A percentile compares a stretch with the other conserved stretches of the same genome.
Evolutionary conservation across 495 filamentous ascomycete genomes (phyloP).

Genomic region (Parathielavia hyrcaniae): DNA sequence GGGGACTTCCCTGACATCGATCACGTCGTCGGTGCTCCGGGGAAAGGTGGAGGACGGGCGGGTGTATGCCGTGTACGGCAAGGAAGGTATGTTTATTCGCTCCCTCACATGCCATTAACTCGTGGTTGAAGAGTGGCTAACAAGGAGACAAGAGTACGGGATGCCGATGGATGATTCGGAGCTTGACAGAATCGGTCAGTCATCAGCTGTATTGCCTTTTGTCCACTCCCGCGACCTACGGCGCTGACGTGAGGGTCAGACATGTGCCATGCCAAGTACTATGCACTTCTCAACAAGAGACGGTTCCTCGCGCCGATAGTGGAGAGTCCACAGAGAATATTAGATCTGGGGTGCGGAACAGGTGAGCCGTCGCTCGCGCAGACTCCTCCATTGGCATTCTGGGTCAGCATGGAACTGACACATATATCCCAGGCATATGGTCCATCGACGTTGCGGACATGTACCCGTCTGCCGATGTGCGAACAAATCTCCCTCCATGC

Average conservation of each 20-base stretch:
- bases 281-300: conserved; percentile 36
- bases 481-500: neutral
- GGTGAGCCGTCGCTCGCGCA: conserved; percentile 24
- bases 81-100: conserved; percentile 17
- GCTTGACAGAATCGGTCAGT: conserved; percentile 21
- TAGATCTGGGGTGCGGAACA: conserved; percentile 54
- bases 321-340: conserved; percentile 37
- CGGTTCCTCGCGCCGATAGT: conserved; percentile 54
- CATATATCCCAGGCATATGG: conserved; percentile 27
- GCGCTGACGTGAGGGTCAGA: conserved; percentile 1
- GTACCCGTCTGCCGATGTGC: conserved; percentile 46
- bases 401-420: neutral
- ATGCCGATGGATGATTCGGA: conserved; percentile 25
- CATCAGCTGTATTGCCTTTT: neutral
- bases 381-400: neutral
- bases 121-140: neutral
- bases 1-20: conserved; percentile 17
- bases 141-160: conserved; percentile 17
- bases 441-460: conserved; percentile 41
- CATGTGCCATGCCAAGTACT: conserved; percentile 25
- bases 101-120: no score
- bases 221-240: neutral
- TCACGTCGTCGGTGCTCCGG: conserved; percentile 20
- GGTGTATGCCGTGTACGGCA: conserved; percentile 24
- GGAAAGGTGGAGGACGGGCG: conserved; percentile 24